A percentile compares a stretch with the other conserved stretches of the same genome.
These are phyloP conservation scores for Nothophoma quercina DNA, from an alignment of 2,329 filamentous ascomycete genomes.

Conservation along the genomic window DNA sequence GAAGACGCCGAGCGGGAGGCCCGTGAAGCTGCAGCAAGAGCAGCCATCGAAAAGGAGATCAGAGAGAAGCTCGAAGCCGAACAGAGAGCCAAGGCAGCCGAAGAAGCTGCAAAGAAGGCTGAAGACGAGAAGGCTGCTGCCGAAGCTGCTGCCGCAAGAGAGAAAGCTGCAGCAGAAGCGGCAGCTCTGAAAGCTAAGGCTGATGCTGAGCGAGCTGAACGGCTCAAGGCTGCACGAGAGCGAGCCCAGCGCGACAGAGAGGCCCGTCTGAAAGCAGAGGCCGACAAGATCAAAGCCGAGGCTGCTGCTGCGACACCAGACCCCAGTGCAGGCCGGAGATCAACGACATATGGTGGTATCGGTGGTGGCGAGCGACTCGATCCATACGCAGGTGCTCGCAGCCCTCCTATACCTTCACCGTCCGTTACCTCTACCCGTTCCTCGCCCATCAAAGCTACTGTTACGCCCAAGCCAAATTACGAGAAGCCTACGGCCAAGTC, in stretches of 20 bases:
- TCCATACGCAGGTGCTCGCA: slow-evolving; percentile 69
- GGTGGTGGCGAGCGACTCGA: slow-evolving; percentile 73
- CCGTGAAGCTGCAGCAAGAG: slow-evolving; percentile 46
- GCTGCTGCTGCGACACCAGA: slow-evolving; percentile 31
- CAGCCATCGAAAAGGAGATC: slow-evolving; percentile 52
- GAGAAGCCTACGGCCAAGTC: slow-evolving; percentile 63
- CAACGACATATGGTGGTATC: slow-evolving; percentile 49
- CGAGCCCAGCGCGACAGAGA: slow-evolving; percentile 49
- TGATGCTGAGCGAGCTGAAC: slow-evolving; percentile 45
- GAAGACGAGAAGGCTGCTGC: slow-evolving; percentile 46
- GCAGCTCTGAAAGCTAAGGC: slow-evolving; percentile 42
- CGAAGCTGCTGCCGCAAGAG: slow-evolving; percentile 43
- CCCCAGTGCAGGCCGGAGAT: slow-evolving; percentile 35
- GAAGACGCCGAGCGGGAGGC: slow-evolving; percentile 49
- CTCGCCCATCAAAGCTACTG: slow-evolving; percentile 49
- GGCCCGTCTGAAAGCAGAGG: slow-evolving; percentile 47
- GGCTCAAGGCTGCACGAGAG: slow-evolving; percentile 50
- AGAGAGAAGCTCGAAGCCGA: slow-evolving; percentile 52
- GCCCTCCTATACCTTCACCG: slow-evolving; percentile 58
- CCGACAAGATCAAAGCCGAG: slow-evolving; percentile 42
- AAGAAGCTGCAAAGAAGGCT: slow-evolving; percentile 49
- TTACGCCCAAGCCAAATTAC: slow-evolving; percentile 53
- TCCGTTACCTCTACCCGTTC: slow-evolving; percentile 48
- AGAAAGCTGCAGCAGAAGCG: slow-evolving; percentile 40
- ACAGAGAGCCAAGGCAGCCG: slow-evolving; percentile 48